Base-by-base conservation (phyloP, 495 filamentous ascomycete genomes). In the Podospora australis region DNA sequence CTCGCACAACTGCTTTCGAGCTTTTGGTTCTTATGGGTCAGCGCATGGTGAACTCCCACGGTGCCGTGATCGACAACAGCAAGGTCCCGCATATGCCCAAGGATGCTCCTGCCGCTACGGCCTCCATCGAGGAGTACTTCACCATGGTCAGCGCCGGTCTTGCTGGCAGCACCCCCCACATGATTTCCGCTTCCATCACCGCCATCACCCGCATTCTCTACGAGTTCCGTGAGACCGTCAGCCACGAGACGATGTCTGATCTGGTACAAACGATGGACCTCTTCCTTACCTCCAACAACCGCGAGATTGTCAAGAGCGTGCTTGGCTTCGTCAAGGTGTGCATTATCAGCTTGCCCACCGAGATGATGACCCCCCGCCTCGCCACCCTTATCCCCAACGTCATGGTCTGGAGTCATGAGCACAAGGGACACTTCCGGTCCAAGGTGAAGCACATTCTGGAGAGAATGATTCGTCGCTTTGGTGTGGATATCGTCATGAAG, bases 381-480 rank as follows among this genome's bases (percentile, higher is more conserved):
- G 62, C 68, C 21, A 77, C 80, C 2, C 72, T 97, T 44, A 77
- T 98, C 19, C 87, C 90, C 17, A 94, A 91, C 64, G 70, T 96
- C 8, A 87, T 96, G 82, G 82, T 86, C 16, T 98, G 92, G 92
- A 88, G 85, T 57, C 88, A 95, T 67, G 92, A 98, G 66, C 94
- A 98, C 71, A 96, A 95, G 69, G 89, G 87, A 13, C 88, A 92
- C 58, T 89, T 97, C 64, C 86, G 87, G 52, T 83, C 88, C 23
- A 97, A 96, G 73, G 89, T 98, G 46, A 97, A 95, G 78, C 88
- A 95, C 58, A 96, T 98, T 53, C 66, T 97, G 23, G 92, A 98
- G 68, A 80, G 92, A 23, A 87, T 95, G 73, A 82, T 96, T 21
- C 78, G 92, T 14, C 79, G 90, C 41, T 96, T 96, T 67, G 91